Evolutionary conservation across 116 monocot genomes (phyloP).

Genomic region (Zostera marina): DNA sequence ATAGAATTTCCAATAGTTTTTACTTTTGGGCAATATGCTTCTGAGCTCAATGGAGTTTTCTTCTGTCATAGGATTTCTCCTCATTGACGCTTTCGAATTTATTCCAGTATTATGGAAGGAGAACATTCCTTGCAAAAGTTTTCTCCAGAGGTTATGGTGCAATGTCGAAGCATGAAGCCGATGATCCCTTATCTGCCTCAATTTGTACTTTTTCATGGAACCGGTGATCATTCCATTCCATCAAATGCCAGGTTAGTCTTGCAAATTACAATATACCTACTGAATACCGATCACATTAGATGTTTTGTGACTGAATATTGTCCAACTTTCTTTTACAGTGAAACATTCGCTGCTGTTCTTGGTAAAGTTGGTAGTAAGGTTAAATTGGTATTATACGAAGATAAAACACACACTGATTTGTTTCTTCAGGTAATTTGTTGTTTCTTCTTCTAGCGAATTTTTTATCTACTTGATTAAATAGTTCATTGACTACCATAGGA

Average conservation of each 20-base stretch:
- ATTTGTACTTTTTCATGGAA: slow-evolving; percentile 80
- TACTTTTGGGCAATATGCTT: neutral
- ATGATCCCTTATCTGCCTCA: slow-evolving; percentile 48
- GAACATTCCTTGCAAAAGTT: slow-evolving; percentile 57
- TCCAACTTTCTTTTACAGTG: slow-evolving; percentile 24
- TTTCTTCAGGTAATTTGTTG: slow-evolving; percentile 63
- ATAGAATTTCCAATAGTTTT: neutral
- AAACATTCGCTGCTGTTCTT: slow-evolving; percentile 68
- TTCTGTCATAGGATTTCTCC: slow-evolving; percentile 3
- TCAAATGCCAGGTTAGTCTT: slow-evolving; percentile 55
- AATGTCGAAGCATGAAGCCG: slow-evolving; percentile 25
- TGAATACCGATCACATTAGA: too few species aligned
- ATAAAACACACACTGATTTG: slow-evolving; percentile 88
- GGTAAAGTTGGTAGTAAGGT: slow-evolving; percentile 28
- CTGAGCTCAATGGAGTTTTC: neutral
- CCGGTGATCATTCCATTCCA: slow-evolving; percentile 78
- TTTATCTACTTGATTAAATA: neutral
- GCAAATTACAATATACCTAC: too few species aligned
- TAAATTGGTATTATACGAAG: slow-evolving; percentile 59
- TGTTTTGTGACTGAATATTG: neutral
- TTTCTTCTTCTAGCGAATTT: neutral
- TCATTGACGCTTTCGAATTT: slow-evolving; percentile 6
- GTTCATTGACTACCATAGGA: slow-evolving; percentile 28
- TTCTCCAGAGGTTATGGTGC: slow-evolving; percentile 67
- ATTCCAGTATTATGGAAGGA: slow-evolving; percentile 89